phyloP scores from a whole-genome alignment of 805 yeast genomes.

The Metschnikowia baotianmanensis region DNA sequence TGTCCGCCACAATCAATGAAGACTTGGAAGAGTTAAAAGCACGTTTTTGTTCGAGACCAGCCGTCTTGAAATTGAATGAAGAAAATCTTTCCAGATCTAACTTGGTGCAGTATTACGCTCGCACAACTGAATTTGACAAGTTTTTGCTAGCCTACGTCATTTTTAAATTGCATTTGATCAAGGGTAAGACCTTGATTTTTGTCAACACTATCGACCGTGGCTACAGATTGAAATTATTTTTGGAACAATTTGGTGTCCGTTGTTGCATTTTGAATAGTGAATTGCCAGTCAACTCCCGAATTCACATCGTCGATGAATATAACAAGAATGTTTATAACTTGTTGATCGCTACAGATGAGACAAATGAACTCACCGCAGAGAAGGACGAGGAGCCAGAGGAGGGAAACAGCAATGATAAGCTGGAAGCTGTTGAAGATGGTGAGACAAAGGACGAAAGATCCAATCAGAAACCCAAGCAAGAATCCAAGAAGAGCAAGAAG shows the following conservation, averaged over 20 bases:
- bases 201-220: slow-evolving; percentile 96
- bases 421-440: neutral
- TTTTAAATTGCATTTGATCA: slow-evolving; percentile 80
- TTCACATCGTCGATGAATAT: slow-evolving; percentile 93
- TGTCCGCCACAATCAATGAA: slow-evolving; percentile 94
- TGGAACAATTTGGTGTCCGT: slow-evolving; percentile 92
- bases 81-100: slow-evolving; percentile 51
- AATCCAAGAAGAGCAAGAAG: slow-evolving; percentile 12
- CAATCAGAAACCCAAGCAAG: slow-evolving; percentile 17
- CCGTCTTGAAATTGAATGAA: slow-evolving; percentile 72
- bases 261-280: slow-evolving; percentile 89
- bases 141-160: slow-evolving; percentile 88
- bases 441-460: too few relatives aligned
- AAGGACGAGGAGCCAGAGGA: slow-evolving; percentile 49
- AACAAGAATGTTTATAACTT: slow-evolving; percentile 84
- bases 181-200: slow-evolving; percentile 87
- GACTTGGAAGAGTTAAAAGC: slow-evolving; percentile 76
- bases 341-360: slow-evolving; percentile 93
- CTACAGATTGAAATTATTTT: slow-evolving; percentile 81
- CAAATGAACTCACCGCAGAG: slow-evolving; percentile 53
- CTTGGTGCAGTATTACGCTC: slow-evolving; percentile 82
- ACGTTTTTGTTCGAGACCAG: slow-evolving; percentile 80
- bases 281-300: slow-evolving; percentile 85
- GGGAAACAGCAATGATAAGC: slow-evolving; percentile 20
- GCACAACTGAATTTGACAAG: slow-evolving; percentile 85